A percentile compares a stretch with the other conserved stretches of the same genome.
phyloP scores from a whole-genome alignment of 495 filamentous ascomycete genomes.

The Clohesyomyces aquaticus region DNA sequence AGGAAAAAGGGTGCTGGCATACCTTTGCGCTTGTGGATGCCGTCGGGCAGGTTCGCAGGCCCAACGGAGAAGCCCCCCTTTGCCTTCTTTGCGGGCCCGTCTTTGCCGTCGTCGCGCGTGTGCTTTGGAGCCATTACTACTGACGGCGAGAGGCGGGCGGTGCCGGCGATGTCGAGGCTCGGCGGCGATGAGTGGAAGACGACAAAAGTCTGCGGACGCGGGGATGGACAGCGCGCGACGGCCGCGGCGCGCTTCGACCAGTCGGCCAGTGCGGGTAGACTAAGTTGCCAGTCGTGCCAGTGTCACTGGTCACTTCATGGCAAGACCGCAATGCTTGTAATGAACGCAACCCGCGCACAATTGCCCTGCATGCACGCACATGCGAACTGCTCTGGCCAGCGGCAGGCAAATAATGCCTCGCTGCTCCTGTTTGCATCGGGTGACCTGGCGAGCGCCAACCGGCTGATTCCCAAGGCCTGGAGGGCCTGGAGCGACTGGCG shows the following conservation, averaged over 20 bases:
- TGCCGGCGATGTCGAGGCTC: slow-evolving; percentile 8
- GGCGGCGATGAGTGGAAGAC: neutral
- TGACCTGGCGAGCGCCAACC: slow-evolving; percentile 3
- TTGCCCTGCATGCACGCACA: neutral
- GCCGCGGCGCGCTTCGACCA: neutral
- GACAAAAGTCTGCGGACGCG: neutral
- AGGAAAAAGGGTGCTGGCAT: neutral
- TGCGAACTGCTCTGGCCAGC: slow-evolving; percentile 4
- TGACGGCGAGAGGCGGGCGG: slow-evolving; percentile 29
- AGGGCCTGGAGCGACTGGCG: slow-evolving; percentile 1
- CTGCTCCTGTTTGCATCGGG: slow-evolving; percentile 1
- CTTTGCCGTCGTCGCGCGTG: slow-evolving; percentile 44
- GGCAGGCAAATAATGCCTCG: neutral
- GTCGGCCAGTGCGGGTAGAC: too few relatives aligned
- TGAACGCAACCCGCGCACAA: slow-evolving; percentile 7
- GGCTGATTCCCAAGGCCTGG: neutral
- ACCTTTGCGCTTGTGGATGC: slow-evolving; percentile 90
- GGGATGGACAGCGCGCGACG: neutral
- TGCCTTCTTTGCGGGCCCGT: slow-evolving; percentile 52
- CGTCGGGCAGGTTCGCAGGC: slow-evolving; percentile 91
- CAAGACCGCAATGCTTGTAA: neutral
- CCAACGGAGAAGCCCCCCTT: slow-evolving; percentile 78
- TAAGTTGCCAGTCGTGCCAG: too few relatives aligned
- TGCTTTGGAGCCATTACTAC: slow-evolving; percentile 72
- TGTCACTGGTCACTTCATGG: too few relatives aligned